Base-by-base conservation (phyloP, 345 rosid genomes). In the Xanthoceras sorbifolium region DNA sequence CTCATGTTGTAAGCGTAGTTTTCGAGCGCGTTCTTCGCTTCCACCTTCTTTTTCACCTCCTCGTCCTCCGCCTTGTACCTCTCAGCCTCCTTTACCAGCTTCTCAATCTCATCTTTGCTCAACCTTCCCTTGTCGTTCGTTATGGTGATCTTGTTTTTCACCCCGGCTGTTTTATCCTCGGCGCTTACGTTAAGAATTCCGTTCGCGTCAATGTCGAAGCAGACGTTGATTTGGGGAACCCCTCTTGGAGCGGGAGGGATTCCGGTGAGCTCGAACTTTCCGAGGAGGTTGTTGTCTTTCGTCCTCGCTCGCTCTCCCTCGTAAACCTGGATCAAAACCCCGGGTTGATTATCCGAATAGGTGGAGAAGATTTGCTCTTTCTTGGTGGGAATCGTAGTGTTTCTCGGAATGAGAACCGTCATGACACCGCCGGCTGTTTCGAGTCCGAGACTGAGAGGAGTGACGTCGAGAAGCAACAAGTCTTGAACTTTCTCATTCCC, bases 341-440 rank as follows among this genome's bases (percentile, higher is more conserved):
- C 83, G 0, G 87, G 80, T 65, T 86, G 85, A 31, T 86, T 86
- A 55, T 86, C 89, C 2, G 87, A 73, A 23, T 84, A 86, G 0
- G 89, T 86, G 0, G 87, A 86, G 54, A 86, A 86, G 14, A 85
- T 73, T 36, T 85, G 83, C 71, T 85, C 86, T 36, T 83, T 85
- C 76, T 83, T 83, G 46, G 85, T 83, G 31, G 86, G 86, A 22
- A 85, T 71, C 42, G 85, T 85, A 9, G 86, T 83, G 76, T 85
- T 85, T 64, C 88, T 81, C 3, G 88, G 88, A 61, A 85, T 85
- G 17, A 83, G 67, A 14, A 75, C 79, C 2, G 87, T 84, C 87
- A 84, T 86, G 0, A 86, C 89, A 17, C 87, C 89, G 29, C 89
- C 89, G 0, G 87, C 89, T 12, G 89, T 86, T 64, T 86, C 87